These are phyloP conservation scores for Tricholomella constricta DNA, from an alignment of 768 basidiomycete genomes.

Conservation along the genomic window DNA sequence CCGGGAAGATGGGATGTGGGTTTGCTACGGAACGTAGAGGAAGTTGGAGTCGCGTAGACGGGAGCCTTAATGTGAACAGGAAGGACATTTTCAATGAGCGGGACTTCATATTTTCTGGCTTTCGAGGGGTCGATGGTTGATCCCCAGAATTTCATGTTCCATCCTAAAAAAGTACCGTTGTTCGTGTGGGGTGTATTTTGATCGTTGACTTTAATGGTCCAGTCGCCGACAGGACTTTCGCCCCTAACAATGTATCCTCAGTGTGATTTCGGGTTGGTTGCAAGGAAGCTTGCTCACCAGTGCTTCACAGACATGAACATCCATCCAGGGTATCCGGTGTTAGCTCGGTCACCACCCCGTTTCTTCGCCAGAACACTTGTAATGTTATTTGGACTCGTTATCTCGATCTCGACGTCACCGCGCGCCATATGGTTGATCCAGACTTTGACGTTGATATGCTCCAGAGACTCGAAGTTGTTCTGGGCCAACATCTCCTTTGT, in stretches of 20 bases:
- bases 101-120: slow-evolving; percentile 63
- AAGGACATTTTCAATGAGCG: slow-evolving; percentile 50
- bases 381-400: slow-evolving; percentile 83
- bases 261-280: slow-evolving; percentile 6
- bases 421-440: slow-evolving; percentile 88
- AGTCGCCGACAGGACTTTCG: slow-evolving; percentile 86
- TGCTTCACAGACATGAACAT: slow-evolving; percentile 99
- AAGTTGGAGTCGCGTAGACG: slow-evolving; percentile 34
- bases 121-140: slow-evolving; percentile 72
- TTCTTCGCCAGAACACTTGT: slow-evolving; percentile 80
- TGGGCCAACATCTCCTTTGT: slow-evolving; percentile 65
- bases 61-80: slow-evolving; percentile 43
- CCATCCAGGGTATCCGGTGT: slow-evolving; percentile 88
- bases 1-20: slow-evolving; percentile 86
- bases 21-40: slow-evolving; percentile 70
- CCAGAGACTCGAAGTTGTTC: slow-evolving; percentile 84
- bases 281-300: slow-evolving; percentile 59
- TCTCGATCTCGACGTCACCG: slow-evolving; percentile 92
- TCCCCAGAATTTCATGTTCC: slow-evolving; percentile 94
- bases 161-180: slow-evolving; percentile 78
- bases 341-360: slow-evolving; percentile 64
- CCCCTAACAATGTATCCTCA: slow-evolving; percentile 59
- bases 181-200: slow-evolving; percentile 54
- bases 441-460: slow-evolving; percentile 90
- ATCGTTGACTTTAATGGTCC: slow-evolving; percentile 89